Evolutionary conservation across 73 alveolate species (phyloP), one percentile per base, ranked within the genome.

Genomic region (Uronychia setigera): DNA sequence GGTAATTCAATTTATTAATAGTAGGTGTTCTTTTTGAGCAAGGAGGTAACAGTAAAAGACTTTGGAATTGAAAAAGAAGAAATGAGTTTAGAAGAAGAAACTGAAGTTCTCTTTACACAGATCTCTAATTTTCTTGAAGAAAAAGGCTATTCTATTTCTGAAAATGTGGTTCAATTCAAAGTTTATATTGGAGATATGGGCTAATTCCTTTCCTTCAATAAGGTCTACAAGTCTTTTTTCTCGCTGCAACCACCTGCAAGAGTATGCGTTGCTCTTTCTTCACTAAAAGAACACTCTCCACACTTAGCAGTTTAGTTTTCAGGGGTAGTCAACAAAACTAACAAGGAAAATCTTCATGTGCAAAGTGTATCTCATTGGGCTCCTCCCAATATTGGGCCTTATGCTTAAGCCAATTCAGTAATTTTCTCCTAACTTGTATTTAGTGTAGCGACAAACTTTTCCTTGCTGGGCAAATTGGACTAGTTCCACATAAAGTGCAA

Each of bases 341-440:
- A 83, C 1, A 59, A 80, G 74, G 31, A 92, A 80, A 76, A 74
- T 79, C 34, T 91, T 0, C 95, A 89, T 74, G 97, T 92, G n/a
- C 93, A 92, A 80, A 74, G 94, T 29, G 76, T 89, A 32, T 84
- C 94, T 29, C 33, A 58, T 19, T 92, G 97, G 97, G 97, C 97
- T 0, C 95, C 95, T 31, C 91, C 97, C 26, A 92, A 88, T 60
- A 92, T 92, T 25, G 97, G 97, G 26, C 97, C 97, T 13, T 92
- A 92, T 76, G 79, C 92, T 34, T 91, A 92, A 75, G 90, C 93
- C 33, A 58, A 83, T 26, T 33, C 11, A 78, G 80, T 89, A 46
- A 78, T 27, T 31, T 46, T 25, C 82, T 78, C 28, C 0, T 5
- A 14, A 59, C n/a, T n/a, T n/a, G n/a, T n/a, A 60, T 59, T 0